Conservation (phyloP, 2,329 filamentous ascomycete species). For the Lasiodiplodia hormozganensis region DNA sequence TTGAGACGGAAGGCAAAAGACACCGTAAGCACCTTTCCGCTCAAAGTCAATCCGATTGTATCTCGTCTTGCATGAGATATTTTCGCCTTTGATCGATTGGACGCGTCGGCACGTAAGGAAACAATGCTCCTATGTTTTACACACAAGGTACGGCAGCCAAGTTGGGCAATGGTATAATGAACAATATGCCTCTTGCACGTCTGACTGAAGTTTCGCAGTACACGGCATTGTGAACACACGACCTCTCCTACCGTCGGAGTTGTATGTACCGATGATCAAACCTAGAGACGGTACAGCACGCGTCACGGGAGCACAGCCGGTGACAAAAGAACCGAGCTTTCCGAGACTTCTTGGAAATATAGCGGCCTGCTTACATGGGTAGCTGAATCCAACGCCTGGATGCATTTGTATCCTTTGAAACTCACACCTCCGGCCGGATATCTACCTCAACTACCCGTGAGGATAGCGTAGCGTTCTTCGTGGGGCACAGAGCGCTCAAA, state of each 20-base stretch:
- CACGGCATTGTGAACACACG: not conserved
- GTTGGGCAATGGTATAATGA: not conserved
- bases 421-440: too few relatives aligned
- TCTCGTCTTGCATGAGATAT: not conserved
- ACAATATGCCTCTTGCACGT: not conserved
- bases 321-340: too few relatives aligned
- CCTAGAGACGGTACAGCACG: not conserved
- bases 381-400: too few relatives aligned
- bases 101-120: not conserved
- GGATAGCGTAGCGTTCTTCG: too few relatives aligned
- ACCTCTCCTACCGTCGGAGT: not conserved
- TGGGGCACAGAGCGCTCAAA: not conserved
- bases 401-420: too few relatives aligned
- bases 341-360: too few relatives aligned
- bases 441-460: too few relatives aligned
- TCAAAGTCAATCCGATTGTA: not conserved
- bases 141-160: not conserved
- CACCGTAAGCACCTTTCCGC: not conserved
- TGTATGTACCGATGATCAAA: not conserved
- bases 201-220: slow-evolving; percentile 1
- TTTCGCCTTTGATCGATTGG: not conserved
- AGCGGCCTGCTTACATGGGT: not conserved
- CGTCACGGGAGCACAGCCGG: not conserved
- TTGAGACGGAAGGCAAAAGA: not conserved
- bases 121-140: not conserved